A percentile compares a stretch with the other conserved stretches of the same genome.
phyloP scores from a whole-genome alignment of 2,329 filamentous ascomycete species.

The Xylariaceae sp. region DNA sequence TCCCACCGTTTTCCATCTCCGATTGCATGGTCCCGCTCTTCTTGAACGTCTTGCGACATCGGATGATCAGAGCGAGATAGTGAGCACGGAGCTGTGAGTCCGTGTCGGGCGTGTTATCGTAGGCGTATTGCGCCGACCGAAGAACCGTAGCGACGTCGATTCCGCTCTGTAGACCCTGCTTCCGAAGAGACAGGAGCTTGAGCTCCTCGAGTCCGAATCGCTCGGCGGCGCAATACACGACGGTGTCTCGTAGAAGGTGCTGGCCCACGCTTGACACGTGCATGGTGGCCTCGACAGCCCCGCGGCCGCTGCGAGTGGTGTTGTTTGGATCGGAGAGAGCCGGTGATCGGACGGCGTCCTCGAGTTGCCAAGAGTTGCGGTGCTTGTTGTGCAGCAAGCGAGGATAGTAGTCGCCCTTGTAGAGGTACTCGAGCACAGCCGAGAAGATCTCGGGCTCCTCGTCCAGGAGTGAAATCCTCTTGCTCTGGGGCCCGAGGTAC shows the following conservation, averaged over 20 bases:
- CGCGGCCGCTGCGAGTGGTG: conserved; percentile 33
- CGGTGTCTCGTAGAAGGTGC: conserved; percentile 82
- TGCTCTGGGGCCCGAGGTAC: conserved; percentile 69
- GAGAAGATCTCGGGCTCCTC: conserved; percentile 91
- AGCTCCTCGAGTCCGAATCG: conserved; percentile 87
- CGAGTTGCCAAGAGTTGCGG: conserved; percentile 83
- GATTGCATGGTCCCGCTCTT: conserved; percentile 97
- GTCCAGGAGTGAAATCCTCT: conserved; percentile 65
- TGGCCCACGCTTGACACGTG: conserved; percentile 69
- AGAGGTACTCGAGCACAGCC: conserved; percentile 90
- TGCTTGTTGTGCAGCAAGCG: conserved; percentile 82
- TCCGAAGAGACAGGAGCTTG: conserved; percentile 84
- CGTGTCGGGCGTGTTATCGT: conserved; percentile 88
- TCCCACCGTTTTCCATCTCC: conserved; percentile 93
- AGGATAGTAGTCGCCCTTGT: conserved; percentile 94
- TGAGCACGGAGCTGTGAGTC: conserved; percentile 92
- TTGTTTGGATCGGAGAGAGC: conserved; percentile 32
- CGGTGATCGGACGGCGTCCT: conserved; percentile 51
- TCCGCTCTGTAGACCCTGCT: conserved; percentile 88
- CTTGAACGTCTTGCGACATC: conserved; percentile 96
- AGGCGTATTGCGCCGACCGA: conserved; percentile 88
- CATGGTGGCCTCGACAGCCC: conserved; percentile 65
- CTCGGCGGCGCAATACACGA: conserved; percentile 88
- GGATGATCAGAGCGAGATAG: conserved; percentile 95
- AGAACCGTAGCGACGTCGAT: conserved; percentile 90